These are phyloP conservation scores for Dendrobium huoshanense DNA, from an alignment of 106 monocot genomes.

Conservation along the genomic window DNA sequence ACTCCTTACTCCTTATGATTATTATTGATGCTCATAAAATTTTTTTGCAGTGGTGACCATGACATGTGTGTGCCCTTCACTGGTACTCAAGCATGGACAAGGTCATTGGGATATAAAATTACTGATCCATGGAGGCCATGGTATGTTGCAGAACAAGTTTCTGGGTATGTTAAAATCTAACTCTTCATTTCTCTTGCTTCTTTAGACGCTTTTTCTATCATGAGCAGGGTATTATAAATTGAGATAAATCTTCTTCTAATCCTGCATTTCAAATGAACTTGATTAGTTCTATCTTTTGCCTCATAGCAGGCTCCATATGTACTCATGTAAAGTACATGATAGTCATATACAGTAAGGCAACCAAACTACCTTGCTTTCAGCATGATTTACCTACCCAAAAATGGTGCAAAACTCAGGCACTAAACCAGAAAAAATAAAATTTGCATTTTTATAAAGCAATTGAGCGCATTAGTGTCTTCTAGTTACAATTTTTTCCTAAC, in stretches of 20 bases:
- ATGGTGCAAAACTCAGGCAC: not conserved
- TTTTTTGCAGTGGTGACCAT: conserved; percentile 80
- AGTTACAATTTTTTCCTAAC: too few relatives aligned
- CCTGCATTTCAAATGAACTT: not conserved
- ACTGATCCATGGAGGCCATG: conserved; percentile 81
- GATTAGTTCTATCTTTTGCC: not conserved
- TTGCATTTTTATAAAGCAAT: not conserved
- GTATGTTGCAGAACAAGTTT: conserved; percentile 61
- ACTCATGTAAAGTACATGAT: too few relatives aligned
- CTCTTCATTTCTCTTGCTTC: not conserved
- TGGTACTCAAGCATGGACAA: conserved; percentile 92
- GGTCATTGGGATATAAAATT: conserved; percentile 69
- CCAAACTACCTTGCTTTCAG: not conserved
- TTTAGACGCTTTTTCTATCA: not conserved
- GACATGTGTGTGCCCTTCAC: conserved; percentile 96
- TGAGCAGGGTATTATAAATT: not conserved
- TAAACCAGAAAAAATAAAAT: not conserved
- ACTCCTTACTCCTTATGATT: not conserved
- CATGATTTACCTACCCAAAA: not conserved
- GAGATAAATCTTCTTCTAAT: not conserved
- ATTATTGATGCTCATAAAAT: not conserved
- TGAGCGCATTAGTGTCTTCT: too few relatives aligned
- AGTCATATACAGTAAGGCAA: too few relatives aligned
- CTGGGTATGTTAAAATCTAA: conserved; percentile 42
- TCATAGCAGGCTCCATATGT: not conserved